Conservation (phyloP, 805 yeast species). For the Saccharomyces cerevisiae region DNA sequence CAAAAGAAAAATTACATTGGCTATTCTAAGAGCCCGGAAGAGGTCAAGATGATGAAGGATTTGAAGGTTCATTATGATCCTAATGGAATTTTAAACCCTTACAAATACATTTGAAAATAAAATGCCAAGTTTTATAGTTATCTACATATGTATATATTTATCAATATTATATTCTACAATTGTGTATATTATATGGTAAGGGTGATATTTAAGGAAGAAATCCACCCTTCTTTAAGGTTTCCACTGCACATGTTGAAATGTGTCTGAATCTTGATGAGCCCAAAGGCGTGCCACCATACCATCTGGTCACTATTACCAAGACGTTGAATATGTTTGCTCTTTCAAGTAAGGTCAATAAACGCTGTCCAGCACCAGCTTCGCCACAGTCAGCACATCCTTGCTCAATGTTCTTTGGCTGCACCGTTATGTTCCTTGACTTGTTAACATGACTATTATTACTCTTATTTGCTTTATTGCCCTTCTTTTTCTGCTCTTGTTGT, state of each 20-base stretch:
- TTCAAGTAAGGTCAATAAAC: conserved; percentile 48
- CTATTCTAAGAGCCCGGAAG: conserved; percentile 69
- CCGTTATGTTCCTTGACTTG: no score
- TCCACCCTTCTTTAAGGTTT: conserved; percentile 38
- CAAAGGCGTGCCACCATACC: conserved; percentile 75
- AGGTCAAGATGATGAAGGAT: conserved; percentile 66
- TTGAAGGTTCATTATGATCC: conserved; percentile 84
- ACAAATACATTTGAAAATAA: conserved; percentile 67
- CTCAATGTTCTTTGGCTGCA: conserved; percentile 18
- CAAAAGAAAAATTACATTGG: conserved; percentile 87
- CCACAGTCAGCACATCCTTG: conserved; percentile 68
- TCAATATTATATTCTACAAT: neutral
- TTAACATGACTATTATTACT: conserved; percentile 1
- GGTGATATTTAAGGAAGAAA: conserved; percentile 12
- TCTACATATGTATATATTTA: neutral
- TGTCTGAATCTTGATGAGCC: conserved; percentile 67
- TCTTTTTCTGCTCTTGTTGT: conserved; percentile 1
- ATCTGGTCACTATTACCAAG: conserved; percentile 61
- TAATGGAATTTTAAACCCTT: conserved; percentile 86
- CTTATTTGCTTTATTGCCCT: conserved; percentile 4
- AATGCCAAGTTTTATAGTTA: conserved; percentile 7
- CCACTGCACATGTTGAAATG: conserved; percentile 49
- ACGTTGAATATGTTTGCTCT: conserved; percentile 43
- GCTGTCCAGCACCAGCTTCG: conserved; percentile 65
- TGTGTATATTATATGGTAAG: no score